A percentile compares a stretch with the other conserved stretches of the same genome.
Conservation (phyloP, 2,329 filamentous ascomycete species). For the Nakataea oryzae region DNA sequence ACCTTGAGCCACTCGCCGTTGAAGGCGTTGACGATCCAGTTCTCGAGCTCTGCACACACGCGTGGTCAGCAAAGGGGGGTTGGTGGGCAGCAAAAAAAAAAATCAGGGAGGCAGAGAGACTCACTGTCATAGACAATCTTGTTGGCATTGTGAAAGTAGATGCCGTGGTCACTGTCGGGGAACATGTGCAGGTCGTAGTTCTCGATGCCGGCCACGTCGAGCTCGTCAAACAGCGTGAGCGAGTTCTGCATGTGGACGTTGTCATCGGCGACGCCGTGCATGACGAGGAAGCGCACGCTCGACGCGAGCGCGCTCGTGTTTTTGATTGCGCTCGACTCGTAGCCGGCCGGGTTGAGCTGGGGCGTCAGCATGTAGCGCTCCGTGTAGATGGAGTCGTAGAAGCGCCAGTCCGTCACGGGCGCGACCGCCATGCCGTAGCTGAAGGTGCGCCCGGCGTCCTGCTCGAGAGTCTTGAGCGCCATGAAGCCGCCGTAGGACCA, state of each 20-base stretch:
- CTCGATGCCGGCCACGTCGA: conserved; percentile 71
- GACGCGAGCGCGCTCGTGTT: conserved; percentile 63
- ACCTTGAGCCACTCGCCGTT: conserved; percentile 84
- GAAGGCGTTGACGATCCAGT: conserved; percentile 95
- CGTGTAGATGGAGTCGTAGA: conserved; percentile 89
- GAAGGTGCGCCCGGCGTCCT: conserved; percentile 81
- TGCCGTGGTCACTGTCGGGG: conserved; percentile 90
- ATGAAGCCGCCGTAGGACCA: conserved; percentile 97
- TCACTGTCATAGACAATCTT: conserved; percentile 85
- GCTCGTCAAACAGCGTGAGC: conserved; percentile 71
- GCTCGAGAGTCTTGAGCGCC: conserved; percentile 88
- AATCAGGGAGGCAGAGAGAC: conserved; percentile 24
- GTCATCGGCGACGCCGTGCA: conserved; percentile 95
- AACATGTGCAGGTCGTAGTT: conserved; percentile 98
- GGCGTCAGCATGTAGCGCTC: conserved; percentile 97
- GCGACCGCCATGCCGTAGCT: conserved; percentile 97
- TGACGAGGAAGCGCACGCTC: conserved; percentile 82
- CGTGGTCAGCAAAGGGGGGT: conserved; percentile 1
- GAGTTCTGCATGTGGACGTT: conserved; percentile 98
- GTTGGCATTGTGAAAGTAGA: conserved; percentile 90
- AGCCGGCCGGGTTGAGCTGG: conserved; percentile 68
- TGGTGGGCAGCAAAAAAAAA: neutral
- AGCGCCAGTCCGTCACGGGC: conserved; percentile 96
- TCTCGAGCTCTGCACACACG: conserved; percentile 52
- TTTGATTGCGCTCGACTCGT: conserved; percentile 61